Conservation (phyloP, 352 stramenopile species). For the Pythium monospermum region DNA sequence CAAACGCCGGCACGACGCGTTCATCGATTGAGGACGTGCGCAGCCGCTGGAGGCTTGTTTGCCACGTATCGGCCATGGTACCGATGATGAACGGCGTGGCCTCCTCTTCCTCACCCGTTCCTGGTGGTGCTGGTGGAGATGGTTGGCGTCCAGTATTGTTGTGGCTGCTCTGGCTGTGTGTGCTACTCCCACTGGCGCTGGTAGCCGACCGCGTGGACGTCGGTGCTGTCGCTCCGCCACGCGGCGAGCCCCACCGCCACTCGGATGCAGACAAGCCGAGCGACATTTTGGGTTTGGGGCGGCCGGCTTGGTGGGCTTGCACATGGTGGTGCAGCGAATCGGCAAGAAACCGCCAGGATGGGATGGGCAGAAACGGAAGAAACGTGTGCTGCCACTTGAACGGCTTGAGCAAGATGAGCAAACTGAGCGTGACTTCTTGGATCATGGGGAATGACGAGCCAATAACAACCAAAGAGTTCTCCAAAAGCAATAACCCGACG, state of each 20-base stretch:
- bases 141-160: too few relatives aligned
- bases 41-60: conserved; percentile 44
- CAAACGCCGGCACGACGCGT: conserved; percentile 42
- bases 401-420: conserved; percentile 70
- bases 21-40: conserved; percentile 46
- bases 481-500: conserved; percentile 58
- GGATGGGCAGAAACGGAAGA: conserved; percentile 64
- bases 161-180: too few relatives aligned
- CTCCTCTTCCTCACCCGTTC: conserved; percentile 15
- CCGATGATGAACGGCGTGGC: conserved; percentile 67
- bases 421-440: conserved; percentile 63
- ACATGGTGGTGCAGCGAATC: conserved; percentile 57
- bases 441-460: conserved; percentile 68
- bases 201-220: conserved; percentile 15
- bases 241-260: conserved; percentile 54
- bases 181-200: conserved; percentile 7
- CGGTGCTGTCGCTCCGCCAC: conserved; percentile 11
- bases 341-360: conserved; percentile 66
- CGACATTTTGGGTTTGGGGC: conserved; percentile 51
- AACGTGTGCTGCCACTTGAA: conserved; percentile 82
- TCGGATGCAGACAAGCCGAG: conserved; percentile 53
- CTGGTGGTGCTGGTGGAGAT: too few relatives aligned
- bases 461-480: conserved; percentile 72
- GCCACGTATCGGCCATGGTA: conserved; percentile 62
- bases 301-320: conserved; percentile 41